Conservation (phyloP, 2,329 filamentous ascomycete species). For the Calonectria crousiana region DNA sequence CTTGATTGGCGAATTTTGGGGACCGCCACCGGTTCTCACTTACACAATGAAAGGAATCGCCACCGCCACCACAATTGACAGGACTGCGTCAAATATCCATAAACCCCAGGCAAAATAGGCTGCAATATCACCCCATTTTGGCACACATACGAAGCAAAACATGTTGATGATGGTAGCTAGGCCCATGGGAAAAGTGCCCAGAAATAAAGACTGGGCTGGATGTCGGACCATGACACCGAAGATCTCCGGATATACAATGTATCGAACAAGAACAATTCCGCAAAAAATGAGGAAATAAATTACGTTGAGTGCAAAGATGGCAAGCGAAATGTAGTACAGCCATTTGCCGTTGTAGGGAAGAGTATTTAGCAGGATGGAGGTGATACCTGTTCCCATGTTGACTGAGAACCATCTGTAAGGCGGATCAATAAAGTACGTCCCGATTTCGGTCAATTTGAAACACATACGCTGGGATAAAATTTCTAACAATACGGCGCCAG, state of each 20-base stretch:
- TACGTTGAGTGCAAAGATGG: constrained; percentile 69
- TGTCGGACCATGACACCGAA: constrained; percentile 72
- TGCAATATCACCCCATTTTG: constrained; percentile 68
- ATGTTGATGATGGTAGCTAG: constrained; percentile 73
- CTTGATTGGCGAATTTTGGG: background rate
- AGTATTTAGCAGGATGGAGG: constrained; percentile 67
- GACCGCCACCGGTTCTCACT: background rate
- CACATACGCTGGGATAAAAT: background rate
- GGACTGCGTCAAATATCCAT: constrained; percentile 64
- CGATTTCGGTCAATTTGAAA: background rate
- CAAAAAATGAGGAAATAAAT: constrained; percentile 64
- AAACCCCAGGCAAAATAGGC: constrained; percentile 63
- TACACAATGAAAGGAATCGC: constrained; percentile 61
- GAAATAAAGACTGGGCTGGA: constrained; percentile 71
- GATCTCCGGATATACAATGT: constrained; percentile 70
- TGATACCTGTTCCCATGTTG: constrained; percentile 75
- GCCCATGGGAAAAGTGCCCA: constrained; percentile 74
- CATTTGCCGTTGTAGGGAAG: constrained; percentile 68
- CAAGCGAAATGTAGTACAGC: constrained; percentile 67
- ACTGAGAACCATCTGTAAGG: constrained; percentile 51
- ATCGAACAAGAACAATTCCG: constrained; percentile 65
- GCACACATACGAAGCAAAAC: constrained; percentile 66
- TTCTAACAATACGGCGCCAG: background rate
- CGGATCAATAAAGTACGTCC: background rate
- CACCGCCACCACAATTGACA: constrained; percentile 54